These are phyloP conservation scores for Fusarium marasasianum DNA, from an alignment of 2,329 filamentous ascomycete genomes.

Conservation along the genomic window DNA sequence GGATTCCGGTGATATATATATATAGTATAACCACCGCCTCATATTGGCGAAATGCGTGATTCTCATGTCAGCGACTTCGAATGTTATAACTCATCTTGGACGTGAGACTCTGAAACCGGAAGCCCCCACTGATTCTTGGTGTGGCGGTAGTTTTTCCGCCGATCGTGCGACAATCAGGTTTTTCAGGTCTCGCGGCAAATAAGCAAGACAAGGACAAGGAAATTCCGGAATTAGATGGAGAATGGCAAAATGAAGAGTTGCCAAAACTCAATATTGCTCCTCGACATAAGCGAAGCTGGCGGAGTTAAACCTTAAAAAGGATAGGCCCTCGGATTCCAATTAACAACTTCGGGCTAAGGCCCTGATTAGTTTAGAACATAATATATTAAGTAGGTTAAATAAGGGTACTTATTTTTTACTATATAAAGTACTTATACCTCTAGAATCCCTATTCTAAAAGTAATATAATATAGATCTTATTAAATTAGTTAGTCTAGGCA, in stretches of 20 bases:
- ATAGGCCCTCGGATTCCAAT: constrained; percentile 3
- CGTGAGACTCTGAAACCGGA: constrained; percentile 3
- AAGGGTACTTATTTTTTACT: too few species aligned
- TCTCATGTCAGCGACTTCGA: neutral
- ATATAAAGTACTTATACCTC: too few species aligned
- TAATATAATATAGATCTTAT: too few species aligned
- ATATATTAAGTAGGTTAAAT: too few species aligned
- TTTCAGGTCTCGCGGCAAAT: neutral
- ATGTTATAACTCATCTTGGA: neutral
- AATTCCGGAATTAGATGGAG: constrained; percentile 11
- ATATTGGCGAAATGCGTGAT: neutral
- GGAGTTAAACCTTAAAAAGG: neutral
- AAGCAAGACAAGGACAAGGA: neutral
- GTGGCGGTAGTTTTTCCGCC: constrained; percentile 1
- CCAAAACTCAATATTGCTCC: neutral
- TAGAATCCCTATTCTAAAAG: too few species aligned
- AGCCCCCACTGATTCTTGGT: neutral
- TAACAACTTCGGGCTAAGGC: constrained; percentile 2
- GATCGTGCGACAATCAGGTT: constrained; percentile 29
- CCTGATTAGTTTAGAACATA: too few species aligned
- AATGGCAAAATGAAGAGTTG: neutral
- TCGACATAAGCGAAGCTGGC: neutral
- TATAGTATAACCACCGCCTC: neutral
- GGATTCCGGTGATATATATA: neutral
- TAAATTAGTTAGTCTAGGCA: too few species aligned